A percentile compares a stretch with the other conserved stretches of the same genome.
These are phyloP conservation scores for Hypoxylon lenormandii DNA, from an alignment of 495 filamentous ascomycete species.

Conservation along the genomic window DNA sequence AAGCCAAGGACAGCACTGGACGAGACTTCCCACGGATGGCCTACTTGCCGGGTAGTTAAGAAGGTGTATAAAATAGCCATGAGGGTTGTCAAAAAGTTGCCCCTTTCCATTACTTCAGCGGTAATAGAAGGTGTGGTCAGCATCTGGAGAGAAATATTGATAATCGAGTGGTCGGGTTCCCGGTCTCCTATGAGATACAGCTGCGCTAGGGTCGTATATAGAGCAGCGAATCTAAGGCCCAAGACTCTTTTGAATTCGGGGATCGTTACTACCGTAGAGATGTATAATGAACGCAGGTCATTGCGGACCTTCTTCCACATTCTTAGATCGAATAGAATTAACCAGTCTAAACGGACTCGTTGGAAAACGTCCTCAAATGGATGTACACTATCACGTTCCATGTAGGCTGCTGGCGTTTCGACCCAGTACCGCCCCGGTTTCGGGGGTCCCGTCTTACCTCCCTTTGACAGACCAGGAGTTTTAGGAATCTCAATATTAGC, in stretches of 20 bases:
- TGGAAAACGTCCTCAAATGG: conserved; percentile 85
- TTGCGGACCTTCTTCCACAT: conserved; percentile 96
- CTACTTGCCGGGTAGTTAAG: conserved; percentile 92
- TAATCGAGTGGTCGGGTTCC: conserved; percentile 97
- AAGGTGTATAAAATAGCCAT: conserved; percentile 98
- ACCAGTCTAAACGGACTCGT: conserved; percentile 90
- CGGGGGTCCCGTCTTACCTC: conserved; percentile 49
- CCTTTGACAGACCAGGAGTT: conserved; percentile 60
- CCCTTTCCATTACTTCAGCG: conserved; percentile 88
- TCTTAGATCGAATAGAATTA: conserved; percentile 94
- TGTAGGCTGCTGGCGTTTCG: conserved; percentile 76
- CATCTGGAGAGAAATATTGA: conserved; percentile 96
- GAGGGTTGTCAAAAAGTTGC: conserved; percentile 95
- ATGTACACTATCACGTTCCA: conserved; percentile 68
- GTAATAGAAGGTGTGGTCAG: conserved; percentile 96
- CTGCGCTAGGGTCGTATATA: conserved; percentile 93
- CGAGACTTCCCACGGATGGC: conserved; percentile 87
- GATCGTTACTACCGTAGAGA: conserved; percentile 93
- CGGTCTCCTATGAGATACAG: conserved; percentile 95
- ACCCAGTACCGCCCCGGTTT: conserved; percentile 85
- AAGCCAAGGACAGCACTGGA: conserved; percentile 87
- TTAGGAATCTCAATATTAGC: conserved; percentile 69
- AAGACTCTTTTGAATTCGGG: conserved; percentile 97
- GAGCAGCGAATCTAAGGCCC: conserved; percentile 86
- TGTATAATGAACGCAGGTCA: conserved; percentile 91